Evolutionary conservation across 371 early-diverging fungal species (phyloP), one percentile per base, ranked within the genome.

Genomic region (Conidiobolus incongruus): DNA sequence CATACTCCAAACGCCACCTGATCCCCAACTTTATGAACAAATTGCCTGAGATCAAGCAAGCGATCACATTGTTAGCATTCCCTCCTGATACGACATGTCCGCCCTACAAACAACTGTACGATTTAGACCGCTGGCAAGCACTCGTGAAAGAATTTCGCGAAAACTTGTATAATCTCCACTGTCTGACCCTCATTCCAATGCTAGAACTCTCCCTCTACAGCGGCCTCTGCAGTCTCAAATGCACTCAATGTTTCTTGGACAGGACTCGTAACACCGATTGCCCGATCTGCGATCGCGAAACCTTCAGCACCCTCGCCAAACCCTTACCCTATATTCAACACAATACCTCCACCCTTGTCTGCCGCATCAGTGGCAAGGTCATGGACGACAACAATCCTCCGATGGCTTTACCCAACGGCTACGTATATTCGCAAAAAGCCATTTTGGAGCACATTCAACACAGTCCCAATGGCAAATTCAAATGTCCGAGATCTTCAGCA

Each of bases 341-440:
- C 52, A 77, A 79, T 40, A 91, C 89, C 58, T 86, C 88, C 1
- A 81, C 78, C 11, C 59, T 92, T 23, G 92, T 93, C 11, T 94
- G 95, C 59, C 70, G 85, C 13, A 71, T 91, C 20, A 75, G 79
- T 22, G 90, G 90, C 16, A 61, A 64, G 35, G 75, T 79, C 21
- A 91, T 93, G 85, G 76, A 92, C 51, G 94, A 85, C 52, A 73
- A 88, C 55, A 96, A 96, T 49, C 75, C 81, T 35, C 93, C 93
- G 0, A 75, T 96, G 83, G 73, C 81, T 4, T 60, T 94, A 47
- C 94, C 92, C 11, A 93, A 94, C 55, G 94, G 95, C 31, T 70
- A 78, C 35, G 94, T 91, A 1, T 96, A 93, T 53, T 89, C 89
- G n/a, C n/a, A n/a, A n/a, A n/a, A n/a, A n/a, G n/a, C n/a, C n/a